A percentile compares a stretch with the other conserved stretches of the same genome.
phyloP scores from a whole-genome alignment of 192 early-diverging fungal species.

The Chytriomyces confervae region DNA sequence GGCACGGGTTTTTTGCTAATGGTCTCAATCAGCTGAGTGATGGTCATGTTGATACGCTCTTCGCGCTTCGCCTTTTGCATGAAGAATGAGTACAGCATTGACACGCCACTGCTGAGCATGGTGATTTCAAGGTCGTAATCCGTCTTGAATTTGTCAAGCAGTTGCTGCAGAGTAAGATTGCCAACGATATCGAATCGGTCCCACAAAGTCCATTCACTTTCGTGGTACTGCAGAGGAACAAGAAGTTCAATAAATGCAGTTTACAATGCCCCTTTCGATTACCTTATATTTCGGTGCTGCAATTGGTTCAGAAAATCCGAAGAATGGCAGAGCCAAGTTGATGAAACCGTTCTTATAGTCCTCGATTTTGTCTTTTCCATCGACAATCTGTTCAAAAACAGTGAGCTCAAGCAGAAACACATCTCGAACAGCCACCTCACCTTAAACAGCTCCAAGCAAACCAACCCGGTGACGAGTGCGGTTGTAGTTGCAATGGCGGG shows the following conservation, averaged over 20 bases:
- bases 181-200: conserved; percentile 88
- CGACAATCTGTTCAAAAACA: conserved; percentile 58
- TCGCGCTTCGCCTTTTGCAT: conserved; percentile 85
- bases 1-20: conserved; percentile 90
- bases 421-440: conserved; percentile 10
- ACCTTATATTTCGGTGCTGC: conserved; percentile 80
- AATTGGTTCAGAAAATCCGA: conserved; percentile 99
- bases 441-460: conserved; percentile 98
- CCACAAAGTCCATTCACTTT: conserved; percentile 89
- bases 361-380: conserved; percentile 79
- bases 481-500: conserved; percentile 98
- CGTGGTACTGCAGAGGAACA: conserved; percentile 68
- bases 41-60: conserved; percentile 78
- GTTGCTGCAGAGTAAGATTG: conserved; percentile 87
- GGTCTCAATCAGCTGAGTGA: conserved; percentile 79
- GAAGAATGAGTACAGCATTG: conserved; percentile 92
- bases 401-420: neutral
- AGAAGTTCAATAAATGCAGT: conserved; percentile 6
- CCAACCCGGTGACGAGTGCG: conserved; percentile 93
- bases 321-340: conserved; percentile 97
- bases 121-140: conserved; percentile 87
- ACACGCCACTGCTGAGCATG: conserved; percentile 90
- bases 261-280: neutral
- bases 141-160: conserved; percentile 83
- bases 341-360: conserved; percentile 99